phyloP scores from a whole-genome alignment of 257 asterid species.

The Lavandula angustifolia region DNA sequence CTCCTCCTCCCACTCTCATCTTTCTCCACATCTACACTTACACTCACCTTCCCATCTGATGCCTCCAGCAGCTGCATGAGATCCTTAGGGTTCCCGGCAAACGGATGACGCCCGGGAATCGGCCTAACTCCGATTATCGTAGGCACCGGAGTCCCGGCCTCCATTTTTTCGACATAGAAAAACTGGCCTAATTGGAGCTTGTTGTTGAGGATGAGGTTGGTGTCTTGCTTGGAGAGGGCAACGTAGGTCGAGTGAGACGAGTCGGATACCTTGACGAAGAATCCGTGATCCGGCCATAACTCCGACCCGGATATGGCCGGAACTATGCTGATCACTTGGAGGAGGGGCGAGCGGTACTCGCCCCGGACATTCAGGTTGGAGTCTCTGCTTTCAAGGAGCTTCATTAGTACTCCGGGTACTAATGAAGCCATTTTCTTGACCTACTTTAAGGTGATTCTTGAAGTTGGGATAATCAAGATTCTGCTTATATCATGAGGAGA shows the following conservation, averaged over 20 bases:
- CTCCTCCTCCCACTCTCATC: constrained; percentile 41
- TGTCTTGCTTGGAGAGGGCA: constrained; percentile 59
- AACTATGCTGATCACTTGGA: constrained; percentile 84
- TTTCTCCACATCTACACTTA: constrained; percentile 17
- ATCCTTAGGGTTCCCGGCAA: constrained; percentile 78
- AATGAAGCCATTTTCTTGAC: constrained; percentile 63
- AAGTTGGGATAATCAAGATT: background rate
- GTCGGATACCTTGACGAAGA: constrained; percentile 85
- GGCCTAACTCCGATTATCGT: constrained; percentile 70
- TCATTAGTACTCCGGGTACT: constrained; percentile 74
- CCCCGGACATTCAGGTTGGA: constrained; percentile 72
- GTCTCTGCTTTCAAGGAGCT: constrained; percentile 70
- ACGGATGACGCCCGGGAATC: constrained; percentile 76
- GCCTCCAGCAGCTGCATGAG: constrained; percentile 74
- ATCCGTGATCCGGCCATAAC: constrained; percentile 80
- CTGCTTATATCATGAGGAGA: background rate
- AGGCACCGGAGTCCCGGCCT: constrained; percentile 72
- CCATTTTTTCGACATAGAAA: constrained; percentile 77
- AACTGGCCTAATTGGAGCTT: constrained; percentile 79
- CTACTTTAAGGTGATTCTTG: background rate
- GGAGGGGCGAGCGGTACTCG: constrained; percentile 60
- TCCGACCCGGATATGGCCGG: constrained; percentile 79
- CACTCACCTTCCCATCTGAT: constrained; percentile 36
- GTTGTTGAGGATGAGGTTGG: constrained; percentile 73
- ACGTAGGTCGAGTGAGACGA: constrained; percentile 89